phyloP scores from a whole-genome alignment of 257 asterid genomes.

The Haberlea rhodopensis region DNA sequence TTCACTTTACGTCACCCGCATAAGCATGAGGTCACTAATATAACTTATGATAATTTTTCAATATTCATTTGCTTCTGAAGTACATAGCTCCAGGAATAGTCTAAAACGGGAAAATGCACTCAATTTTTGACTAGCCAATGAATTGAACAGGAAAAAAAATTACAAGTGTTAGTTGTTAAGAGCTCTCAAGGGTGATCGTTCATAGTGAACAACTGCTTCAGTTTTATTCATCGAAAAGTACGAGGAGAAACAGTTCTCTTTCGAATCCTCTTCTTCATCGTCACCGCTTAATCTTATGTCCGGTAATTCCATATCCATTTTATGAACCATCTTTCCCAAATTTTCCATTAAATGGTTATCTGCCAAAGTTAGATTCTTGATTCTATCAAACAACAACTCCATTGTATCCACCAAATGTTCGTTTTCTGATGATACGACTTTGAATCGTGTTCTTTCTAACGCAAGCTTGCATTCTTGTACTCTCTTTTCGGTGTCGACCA shows the following conservation, averaged over 20 bases:
- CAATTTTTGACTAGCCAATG: not conserved
- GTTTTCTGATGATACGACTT: conserved; percentile 40
- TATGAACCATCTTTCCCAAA: conserved; percentile 47
- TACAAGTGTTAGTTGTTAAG: conserved; percentile 42
- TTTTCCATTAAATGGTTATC: conserved; percentile 52
- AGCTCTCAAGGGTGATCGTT: conserved; percentile 68
- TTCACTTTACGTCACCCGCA: too few relatives aligned
- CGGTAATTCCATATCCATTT: conserved; percentile 26
- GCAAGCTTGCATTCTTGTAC: conserved; percentile 29
- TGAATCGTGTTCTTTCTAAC: conserved; percentile 33
- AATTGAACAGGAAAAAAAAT: not conserved
- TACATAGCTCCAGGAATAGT: too few relatives aligned
- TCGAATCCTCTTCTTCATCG: conserved; percentile 38
- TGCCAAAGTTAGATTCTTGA: conserved; percentile 38
- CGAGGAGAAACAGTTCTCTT: conserved; percentile 56
- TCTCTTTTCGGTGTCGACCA: conserved; percentile 27
- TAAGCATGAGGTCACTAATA: too few relatives aligned
- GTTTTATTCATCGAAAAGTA: conserved; percentile 41
- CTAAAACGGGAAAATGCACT: too few relatives aligned
- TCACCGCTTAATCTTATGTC: conserved; percentile 22
- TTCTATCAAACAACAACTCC: conserved; percentile 38
- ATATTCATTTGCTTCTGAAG: too few relatives aligned
- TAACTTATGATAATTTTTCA: too few relatives aligned
- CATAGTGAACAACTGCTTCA: conserved; percentile 47
- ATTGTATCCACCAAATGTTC: conserved; percentile 37